Percentiles rank a stretch among this genome's conserved stretches.
These are phyloP conservation scores for Leishmania lainsoni DNA, from an alignment of 208 protist genomes.

Conservation along the genomic window DNA sequence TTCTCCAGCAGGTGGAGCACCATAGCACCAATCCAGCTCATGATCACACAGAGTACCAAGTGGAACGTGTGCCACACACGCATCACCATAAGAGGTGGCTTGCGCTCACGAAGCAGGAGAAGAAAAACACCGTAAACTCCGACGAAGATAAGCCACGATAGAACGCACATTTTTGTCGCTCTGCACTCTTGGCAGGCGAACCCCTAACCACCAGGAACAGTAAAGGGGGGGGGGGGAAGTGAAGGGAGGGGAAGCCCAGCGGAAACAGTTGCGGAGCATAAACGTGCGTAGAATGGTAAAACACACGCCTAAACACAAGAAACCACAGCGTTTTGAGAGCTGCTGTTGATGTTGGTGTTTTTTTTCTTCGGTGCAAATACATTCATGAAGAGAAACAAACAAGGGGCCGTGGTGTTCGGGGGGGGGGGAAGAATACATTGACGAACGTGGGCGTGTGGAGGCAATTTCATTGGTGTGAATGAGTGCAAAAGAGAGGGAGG, in stretches of 20 bases:
- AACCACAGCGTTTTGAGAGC: too few relatives aligned
- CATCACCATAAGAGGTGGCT: constrained; percentile 54
- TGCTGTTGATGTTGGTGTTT: neutral
- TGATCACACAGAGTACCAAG: constrained; percentile 44
- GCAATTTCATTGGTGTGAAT: neutral
- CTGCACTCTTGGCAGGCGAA: neutral
- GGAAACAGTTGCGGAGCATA: neutral
- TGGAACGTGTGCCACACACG: constrained; percentile 65
- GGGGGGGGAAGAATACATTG: neutral
- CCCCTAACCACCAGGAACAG: neutral
- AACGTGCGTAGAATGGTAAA: neutral
- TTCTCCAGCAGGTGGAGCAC: constrained; percentile 33
- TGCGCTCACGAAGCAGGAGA: constrained; percentile 45
- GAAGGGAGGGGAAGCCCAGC: neutral
- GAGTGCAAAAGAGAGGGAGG: neutral
- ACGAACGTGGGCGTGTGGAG: neutral
- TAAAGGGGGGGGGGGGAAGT: neutral
- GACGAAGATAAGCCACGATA: constrained; percentile 15
- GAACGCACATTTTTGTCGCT: neutral
- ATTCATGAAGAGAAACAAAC: neutral
- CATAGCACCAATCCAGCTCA: constrained; percentile 32
- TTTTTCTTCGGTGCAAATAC: neutral
- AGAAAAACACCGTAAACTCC: constrained; percentile 54
- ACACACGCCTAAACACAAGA: neutral
- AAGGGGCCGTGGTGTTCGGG: neutral